These are phyloP conservation scores for Cutaneotrichosporon mucoides DNA, from an alignment of 1,284 basidiomycete species.

Conservation along the genomic window DNA sequence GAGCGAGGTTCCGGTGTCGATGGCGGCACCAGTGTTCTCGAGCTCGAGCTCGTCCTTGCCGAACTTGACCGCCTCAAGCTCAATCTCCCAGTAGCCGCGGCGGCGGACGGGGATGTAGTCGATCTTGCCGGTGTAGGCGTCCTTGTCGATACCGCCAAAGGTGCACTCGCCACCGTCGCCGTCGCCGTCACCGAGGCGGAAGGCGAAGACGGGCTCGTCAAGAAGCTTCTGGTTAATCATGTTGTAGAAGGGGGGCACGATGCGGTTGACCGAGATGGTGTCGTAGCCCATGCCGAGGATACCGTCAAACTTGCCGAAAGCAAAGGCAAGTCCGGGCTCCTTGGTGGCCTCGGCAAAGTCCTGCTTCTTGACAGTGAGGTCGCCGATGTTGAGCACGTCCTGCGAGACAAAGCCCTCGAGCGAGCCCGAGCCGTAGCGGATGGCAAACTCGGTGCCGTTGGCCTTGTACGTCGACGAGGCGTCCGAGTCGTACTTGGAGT, in stretches of 20 bases:
- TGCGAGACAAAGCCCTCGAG: conserved; percentile 95
- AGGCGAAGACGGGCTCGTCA: conserved; percentile 84
- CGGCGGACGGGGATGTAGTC: conserved; percentile 86
- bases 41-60: conserved; percentile 80
- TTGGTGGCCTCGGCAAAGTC: conserved; percentile 96
- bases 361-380: conserved; percentile 69
- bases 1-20: conserved; percentile 69
- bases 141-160: conserved; percentile 85
- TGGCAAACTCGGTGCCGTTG: conserved; percentile 87
- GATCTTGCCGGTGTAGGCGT: conserved; percentile 77
- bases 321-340: conserved; percentile 96
- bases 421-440: conserved; percentile 93
- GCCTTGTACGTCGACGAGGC: conserved; percentile 82
- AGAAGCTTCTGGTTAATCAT: conserved; percentile 83
- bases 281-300: conserved; percentile 94
- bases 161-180: conserved; percentile 86
- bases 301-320: conserved; percentile 91
- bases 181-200: conserved; percentile 83
- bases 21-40: conserved; percentile 88
- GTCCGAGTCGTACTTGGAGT: conserved; percentile 85
- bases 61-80: conserved; percentile 78
- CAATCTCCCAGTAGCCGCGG: conserved; percentile 99
- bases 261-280: conserved; percentile 88
- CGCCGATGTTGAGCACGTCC: conserved; percentile 78
- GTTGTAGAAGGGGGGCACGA: conserved; percentile 91